phyloP scores from a whole-genome alignment of 2,329 filamentous ascomycete genomes.

The Rutstroemia sp. region DNA sequence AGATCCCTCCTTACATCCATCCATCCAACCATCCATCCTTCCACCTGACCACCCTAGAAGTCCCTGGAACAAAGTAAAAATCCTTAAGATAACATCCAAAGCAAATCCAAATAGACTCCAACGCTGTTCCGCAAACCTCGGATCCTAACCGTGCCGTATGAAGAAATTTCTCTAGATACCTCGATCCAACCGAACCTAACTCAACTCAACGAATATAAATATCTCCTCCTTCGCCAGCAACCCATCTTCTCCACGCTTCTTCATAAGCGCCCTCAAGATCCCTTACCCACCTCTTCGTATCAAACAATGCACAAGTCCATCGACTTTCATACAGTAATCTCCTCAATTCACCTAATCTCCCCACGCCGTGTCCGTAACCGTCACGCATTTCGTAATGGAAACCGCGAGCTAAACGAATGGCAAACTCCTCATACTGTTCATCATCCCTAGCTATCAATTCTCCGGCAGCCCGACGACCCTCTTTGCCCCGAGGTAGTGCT shows the following conservation, averaged over 20 bases:
- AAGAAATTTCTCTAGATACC: too few species aligned
- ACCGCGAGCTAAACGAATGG: conserved; percentile 57
- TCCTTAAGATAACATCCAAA: background rate
- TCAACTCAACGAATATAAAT: conserved; percentile 58
- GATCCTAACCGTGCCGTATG: too few species aligned
- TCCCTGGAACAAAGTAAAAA: background rate
- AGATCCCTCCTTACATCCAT: background rate
- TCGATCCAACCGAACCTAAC: too few species aligned
- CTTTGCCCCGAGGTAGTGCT: conserved; percentile 65
- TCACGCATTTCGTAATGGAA: conserved; percentile 49
- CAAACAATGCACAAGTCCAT: conserved; percentile 82
- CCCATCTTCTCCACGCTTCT: conserved; percentile 84
- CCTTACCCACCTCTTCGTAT: conserved; percentile 83
- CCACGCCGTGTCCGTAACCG: conserved; percentile 48
- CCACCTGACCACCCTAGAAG: background rate
- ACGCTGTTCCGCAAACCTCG: background rate
- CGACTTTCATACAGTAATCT: conserved; percentile 75
- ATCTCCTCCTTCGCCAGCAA: conserved; percentile 78
- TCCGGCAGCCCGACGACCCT: conserved; percentile 58
- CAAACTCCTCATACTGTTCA: conserved; percentile 74
- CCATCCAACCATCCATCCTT: background rate
- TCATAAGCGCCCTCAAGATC: conserved; percentile 87
- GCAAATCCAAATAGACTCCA: background rate
- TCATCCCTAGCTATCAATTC: conserved; percentile 77
- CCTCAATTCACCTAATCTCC: conserved; percentile 71